Evolutionary conservation across 441 rosid genomes (phyloP).

Genomic region (Pelargonium myrrhifolium): DNA sequence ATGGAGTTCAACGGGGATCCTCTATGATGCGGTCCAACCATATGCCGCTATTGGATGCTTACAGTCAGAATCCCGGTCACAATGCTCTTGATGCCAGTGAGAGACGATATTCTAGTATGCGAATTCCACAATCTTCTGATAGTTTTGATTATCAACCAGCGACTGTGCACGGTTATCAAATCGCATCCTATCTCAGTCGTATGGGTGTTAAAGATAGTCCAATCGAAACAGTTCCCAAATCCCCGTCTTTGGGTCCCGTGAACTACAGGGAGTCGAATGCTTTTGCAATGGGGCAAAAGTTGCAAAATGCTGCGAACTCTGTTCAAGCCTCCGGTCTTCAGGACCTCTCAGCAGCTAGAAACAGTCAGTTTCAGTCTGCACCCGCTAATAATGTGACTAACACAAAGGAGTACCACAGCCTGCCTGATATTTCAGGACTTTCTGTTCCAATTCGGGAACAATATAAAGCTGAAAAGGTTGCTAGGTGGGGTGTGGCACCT

Average conservation of each 20-base stretch:
- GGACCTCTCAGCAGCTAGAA: slow-evolving; percentile 47
- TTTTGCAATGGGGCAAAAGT: slow-evolving; percentile 47
- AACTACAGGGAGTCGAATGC: slow-evolving; percentile 48
- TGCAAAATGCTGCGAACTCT: slow-evolving; percentile 51
- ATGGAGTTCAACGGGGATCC: slow-evolving; percentile 54
- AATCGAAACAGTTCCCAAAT: slow-evolving; percentile 38
- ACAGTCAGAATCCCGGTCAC: slow-evolving; percentile 37
- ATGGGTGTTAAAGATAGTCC: slow-evolving; percentile 49
- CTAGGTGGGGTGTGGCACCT: slow-evolving; percentile 38
- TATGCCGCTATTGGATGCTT: slow-evolving; percentile 44
- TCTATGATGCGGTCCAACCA: slow-evolving; percentile 49
- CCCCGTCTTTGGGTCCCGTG: slow-evolving; percentile 39
- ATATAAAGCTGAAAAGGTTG: slow-evolving; percentile 38
- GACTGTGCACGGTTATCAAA: slow-evolving; percentile 71
- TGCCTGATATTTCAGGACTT: slow-evolving; percentile 77
- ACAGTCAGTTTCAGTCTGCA: slow-evolving; percentile 40
- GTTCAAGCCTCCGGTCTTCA: slow-evolving; percentile 56
- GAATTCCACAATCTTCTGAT: slow-evolving; percentile 49
- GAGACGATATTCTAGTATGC: slow-evolving; percentile 60
- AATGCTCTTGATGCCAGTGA: slow-evolving; percentile 45
- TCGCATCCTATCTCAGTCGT: slow-evolving; percentile 46
- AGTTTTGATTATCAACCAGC: slow-evolving; percentile 70
- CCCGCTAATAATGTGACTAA: slow-evolving; percentile 38
- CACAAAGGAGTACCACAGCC: slow-evolving; percentile 71
- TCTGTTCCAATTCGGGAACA: slow-evolving; percentile 47